Percentiles rank a stretch among this genome's conserved stretches.
These are phyloP conservation scores for Bidens hawaiensis DNA, from an alignment of 140 eudicot species.

Conservation along the genomic window DNA sequence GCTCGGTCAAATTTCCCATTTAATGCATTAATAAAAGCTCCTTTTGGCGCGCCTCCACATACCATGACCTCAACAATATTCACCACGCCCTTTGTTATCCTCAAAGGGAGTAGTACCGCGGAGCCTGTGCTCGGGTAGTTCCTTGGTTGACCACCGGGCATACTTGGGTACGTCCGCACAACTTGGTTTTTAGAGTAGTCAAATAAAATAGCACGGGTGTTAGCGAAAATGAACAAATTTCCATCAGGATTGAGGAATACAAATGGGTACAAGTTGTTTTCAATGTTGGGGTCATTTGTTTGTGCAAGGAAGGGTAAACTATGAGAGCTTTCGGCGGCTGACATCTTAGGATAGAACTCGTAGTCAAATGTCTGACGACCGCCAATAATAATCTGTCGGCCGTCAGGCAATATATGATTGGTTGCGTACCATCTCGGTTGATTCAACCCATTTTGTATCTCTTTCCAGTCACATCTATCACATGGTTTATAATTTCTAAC, in stretches of 20 bases:
- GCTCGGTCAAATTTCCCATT: constrained; percentile 41
- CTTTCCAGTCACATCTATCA: constrained; percentile 57
- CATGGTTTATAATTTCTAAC: constrained; percentile 39
- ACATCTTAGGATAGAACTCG: constrained; percentile 58
- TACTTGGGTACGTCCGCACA: constrained; percentile 44
- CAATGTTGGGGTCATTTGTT: constrained; percentile 39
- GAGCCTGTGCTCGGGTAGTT: constrained; percentile 79
- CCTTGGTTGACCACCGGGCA: constrained; percentile 71
- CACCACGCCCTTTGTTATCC: constrained; percentile 12
- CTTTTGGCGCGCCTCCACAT: constrained; percentile 80
- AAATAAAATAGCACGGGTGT: constrained; percentile 53
- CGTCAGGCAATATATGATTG: constrained; percentile 62
- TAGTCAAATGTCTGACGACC: constrained; percentile 57
- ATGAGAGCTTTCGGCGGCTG: not conserved
- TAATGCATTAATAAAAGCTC: constrained; percentile 32
- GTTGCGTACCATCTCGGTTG: constrained; percentile 66
- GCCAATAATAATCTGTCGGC: constrained; percentile 54
- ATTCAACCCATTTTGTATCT: constrained; percentile 20
- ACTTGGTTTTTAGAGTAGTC: constrained; percentile 34
- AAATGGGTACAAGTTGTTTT: constrained; percentile 71
- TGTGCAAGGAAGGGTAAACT: constrained; percentile 37
- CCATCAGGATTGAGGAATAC: constrained; percentile 57
- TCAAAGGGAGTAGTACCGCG: constrained; percentile 59
- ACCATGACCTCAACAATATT: constrained; percentile 49
- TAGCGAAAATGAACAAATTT: constrained; percentile 56